A percentile compares a stretch with the other conserved stretches of the same genome.
These are phyloP conservation scores for Lichtheimia ornata DNA, from an alignment of 371 early-diverging fungal genomes.

Conservation along the genomic window DNA sequence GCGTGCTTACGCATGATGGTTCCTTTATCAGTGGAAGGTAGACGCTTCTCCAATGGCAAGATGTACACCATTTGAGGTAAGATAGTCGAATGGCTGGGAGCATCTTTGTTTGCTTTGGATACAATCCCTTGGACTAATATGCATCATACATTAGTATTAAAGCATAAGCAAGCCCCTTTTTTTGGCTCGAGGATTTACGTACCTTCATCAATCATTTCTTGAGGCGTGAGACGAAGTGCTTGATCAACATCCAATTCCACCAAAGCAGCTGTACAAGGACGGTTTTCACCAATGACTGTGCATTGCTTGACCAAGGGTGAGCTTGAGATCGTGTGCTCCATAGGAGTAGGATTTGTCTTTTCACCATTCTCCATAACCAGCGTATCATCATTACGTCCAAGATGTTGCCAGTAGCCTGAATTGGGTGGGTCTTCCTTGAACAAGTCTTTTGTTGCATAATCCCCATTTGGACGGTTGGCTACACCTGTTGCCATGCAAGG, in stretches of 20 bases:
- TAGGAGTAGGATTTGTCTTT: conserved; percentile 37
- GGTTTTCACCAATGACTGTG: conserved; percentile 25
- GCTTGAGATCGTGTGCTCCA: conserved; percentile 25
- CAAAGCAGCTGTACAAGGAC: conserved; percentile 25
- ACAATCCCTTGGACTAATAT: conserved; percentile 21
- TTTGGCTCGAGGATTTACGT: background rate
- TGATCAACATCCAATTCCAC: conserved; percentile 19
- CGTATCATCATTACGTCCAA: conserved; percentile 33
- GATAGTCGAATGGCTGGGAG: conserved; percentile 30
- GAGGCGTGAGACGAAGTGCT: conserved; percentile 7
- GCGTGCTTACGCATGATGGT: conserved; percentile 22
- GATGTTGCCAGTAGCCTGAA: conserved; percentile 17
- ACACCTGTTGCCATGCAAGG: conserved; percentile 16
- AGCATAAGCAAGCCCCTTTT: no score
- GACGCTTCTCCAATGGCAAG: conserved; percentile 18
- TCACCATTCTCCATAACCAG: conserved; percentile 35
- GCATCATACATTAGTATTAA: no score
- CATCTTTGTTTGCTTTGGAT: conserved; percentile 22
- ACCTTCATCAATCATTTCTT: conserved; percentile 13
- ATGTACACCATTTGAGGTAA: conserved; percentile 36
- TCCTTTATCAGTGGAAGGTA: conserved; percentile 33
- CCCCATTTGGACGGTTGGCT: conserved; percentile 23
- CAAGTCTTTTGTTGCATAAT: conserved; percentile 28
- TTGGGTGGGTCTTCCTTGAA: conserved; percentile 10
- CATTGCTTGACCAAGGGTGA: conserved; percentile 20